phyloP scores from a whole-genome alignment of 495 filamentous ascomycete species.

The Pyronema domesticum region DNA sequence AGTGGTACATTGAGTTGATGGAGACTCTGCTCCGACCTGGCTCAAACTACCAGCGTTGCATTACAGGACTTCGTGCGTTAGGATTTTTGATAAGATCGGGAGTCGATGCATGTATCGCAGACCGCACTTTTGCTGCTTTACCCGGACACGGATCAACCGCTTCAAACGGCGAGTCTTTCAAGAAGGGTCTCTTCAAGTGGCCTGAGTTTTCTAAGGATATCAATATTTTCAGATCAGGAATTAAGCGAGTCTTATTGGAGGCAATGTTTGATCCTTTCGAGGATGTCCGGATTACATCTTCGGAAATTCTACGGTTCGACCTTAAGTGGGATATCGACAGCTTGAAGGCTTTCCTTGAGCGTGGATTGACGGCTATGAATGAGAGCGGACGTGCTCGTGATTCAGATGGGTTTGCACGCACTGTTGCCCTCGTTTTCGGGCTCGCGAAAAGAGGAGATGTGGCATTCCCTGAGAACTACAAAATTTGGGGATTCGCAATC shows the following conservation, averaged over 20 bases:
- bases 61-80: constrained; percentile 55
- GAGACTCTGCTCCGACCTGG: constrained; percentile 51
- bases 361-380: constrained; percentile 17
- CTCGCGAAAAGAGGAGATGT: constrained; percentile 6
- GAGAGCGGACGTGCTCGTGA: constrained; percentile 21
- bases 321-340: constrained; percentile 2
- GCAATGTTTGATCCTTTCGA: constrained; percentile 78
- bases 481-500: background rate
- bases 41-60: constrained; percentile 70
- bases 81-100: constrained; percentile 42
- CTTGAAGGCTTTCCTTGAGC: constrained; percentile 10
- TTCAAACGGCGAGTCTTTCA: constrained; percentile 7
- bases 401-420: constrained; percentile 2
- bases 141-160: background rate
- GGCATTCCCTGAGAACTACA: background rate
- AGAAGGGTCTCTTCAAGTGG: constrained; percentile 8
- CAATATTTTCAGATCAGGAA: constrained; percentile 35
- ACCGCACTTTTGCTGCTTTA: background rate
- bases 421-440: constrained; percentile 6
- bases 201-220: constrained; percentile 16
- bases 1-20: constrained; percentile 56
- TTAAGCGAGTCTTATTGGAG: constrained; percentile 46
- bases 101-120: constrained; percentile 16
- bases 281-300: constrained; percentile 57
- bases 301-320: constrained; percentile 35